phyloP scores from a whole-genome alignment of 495 filamentous ascomycete species.

The Penicillium odoratum region DNA sequence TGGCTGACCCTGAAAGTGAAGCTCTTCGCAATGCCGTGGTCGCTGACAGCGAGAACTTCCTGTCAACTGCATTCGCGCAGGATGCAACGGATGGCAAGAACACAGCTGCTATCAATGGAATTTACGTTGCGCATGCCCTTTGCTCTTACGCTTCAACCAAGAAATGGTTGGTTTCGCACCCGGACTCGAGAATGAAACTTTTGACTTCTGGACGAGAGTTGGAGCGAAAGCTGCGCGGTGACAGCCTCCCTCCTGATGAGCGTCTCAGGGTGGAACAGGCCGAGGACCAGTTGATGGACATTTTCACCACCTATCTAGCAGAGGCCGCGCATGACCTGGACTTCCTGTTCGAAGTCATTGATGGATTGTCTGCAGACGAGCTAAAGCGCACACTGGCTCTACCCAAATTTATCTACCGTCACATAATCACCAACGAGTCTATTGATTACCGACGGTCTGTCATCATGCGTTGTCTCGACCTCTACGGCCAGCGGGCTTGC shows the following conservation, averaged over 20 bases:
- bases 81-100: constrained; percentile 61
- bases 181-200: constrained; percentile 67
- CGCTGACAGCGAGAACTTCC: constrained; percentile 68
- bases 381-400: constrained; percentile 74
- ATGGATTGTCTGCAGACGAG: constrained; percentile 79
- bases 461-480: constrained; percentile 81
- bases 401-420: constrained; percentile 77
- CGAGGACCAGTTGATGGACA: constrained; percentile 81
- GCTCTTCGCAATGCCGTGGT: constrained; percentile 72
- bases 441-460: constrained; percentile 86
- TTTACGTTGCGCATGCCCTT: constrained; percentile 79
- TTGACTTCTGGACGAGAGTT: constrained; percentile 70
- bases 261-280: constrained; percentile 88
- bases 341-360: constrained; percentile 82
- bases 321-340: constrained; percentile 78
- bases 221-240: constrained; percentile 65
- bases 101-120: constrained; percentile 79
- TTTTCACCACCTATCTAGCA: constrained; percentile 76
- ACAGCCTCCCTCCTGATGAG: constrained; percentile 66
- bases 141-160: constrained; percentile 51
- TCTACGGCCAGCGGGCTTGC: constrained; percentile 75
- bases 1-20: constrained; percentile 72
- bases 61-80: constrained; percentile 60
- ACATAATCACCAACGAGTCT: constrained; percentile 81
- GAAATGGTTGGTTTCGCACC: constrained; percentile 76